Evolutionary conservation across 352 stramenopile genomes (phyloP).

Genomic region (Thraustotheca clavata): DNA sequence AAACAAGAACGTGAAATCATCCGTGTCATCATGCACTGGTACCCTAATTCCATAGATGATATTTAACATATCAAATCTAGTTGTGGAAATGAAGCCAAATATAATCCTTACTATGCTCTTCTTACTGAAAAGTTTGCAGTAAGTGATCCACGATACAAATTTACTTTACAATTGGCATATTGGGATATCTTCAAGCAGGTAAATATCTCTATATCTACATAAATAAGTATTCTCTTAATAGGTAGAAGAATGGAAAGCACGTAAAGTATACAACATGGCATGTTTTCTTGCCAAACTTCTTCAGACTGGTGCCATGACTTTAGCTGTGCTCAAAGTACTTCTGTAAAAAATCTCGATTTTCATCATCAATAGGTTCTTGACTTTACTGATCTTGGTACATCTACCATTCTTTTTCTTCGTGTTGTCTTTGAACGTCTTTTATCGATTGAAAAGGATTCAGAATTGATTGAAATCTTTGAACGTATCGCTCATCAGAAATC

Average conservation of each 20-base stretch:
- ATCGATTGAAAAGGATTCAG: slow-evolving; percentile 67
- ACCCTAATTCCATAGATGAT: slow-evolving; percentile 39
- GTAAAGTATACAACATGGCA: slow-evolving; percentile 87
- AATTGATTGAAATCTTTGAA: slow-evolving; percentile 24
- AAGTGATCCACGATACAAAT: slow-evolving; percentile 92
- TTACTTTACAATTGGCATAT: slow-evolving; percentile 94
- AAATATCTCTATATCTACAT: neutral
- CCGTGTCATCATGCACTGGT: slow-evolving; percentile 92
- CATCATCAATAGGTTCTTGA: slow-evolving; percentile 90
- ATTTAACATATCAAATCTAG: neutral
- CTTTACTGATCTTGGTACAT: slow-evolving; percentile 83
- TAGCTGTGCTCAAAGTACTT: slow-evolving; percentile 24
- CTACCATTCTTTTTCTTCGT: slow-evolving; percentile 84
- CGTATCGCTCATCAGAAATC: slow-evolving; percentile 12
- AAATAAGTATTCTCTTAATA: slow-evolving; percentile 26
- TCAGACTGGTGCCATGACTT: slow-evolving; percentile 23
- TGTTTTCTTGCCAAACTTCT: slow-evolving; percentile 78
- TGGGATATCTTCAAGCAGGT: slow-evolving; percentile 96
- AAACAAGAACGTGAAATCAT: slow-evolving; percentile 92
- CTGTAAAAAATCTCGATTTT: slow-evolving; percentile 50
- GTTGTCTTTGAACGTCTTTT: slow-evolving; percentile 73
- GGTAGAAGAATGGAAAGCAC: slow-evolving; percentile 56
- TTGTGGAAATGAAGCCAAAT: slow-evolving; percentile 71
- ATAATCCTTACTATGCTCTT: slow-evolving; percentile 95
- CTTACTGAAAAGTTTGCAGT: slow-evolving; percentile 90